Conservation (phyloP, 345 rosid species). For the Eutrema japonicum region DNA sequence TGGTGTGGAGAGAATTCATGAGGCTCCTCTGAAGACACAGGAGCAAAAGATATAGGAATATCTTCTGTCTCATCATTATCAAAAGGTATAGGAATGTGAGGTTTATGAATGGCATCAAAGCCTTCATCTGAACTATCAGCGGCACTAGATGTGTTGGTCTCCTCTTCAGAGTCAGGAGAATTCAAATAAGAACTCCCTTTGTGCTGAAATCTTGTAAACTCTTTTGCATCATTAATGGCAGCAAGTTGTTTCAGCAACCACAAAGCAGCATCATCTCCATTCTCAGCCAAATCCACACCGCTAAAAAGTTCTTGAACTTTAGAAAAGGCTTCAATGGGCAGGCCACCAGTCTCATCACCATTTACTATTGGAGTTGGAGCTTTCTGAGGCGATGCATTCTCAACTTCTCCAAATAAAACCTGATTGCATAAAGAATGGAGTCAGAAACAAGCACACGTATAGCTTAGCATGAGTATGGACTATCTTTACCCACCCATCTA, state of each 20-base stretch:
- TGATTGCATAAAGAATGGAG: conserved; percentile 44
- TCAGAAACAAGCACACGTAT: conserved; percentile 29
- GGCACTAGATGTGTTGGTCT: conserved; percentile 81
- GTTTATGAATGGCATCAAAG: conserved; percentile 57
- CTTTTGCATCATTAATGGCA: conserved; percentile 79
- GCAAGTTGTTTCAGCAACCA: conserved; percentile 97
- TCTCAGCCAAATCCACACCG: conserved; percentile 86
- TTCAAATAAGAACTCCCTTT: conserved; percentile 62
- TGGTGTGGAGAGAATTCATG: conserved; percentile 46
- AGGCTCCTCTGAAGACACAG: conserved; percentile 48
- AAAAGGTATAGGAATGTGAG: conserved; percentile 47
- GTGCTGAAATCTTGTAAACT: conserved; percentile 69
- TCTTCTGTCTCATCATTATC: conserved; percentile 52
- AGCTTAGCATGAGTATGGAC: conserved; percentile 12
- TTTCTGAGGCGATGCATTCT: conserved; percentile 65
- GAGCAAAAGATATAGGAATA: conserved; percentile 40
- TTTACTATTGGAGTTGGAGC: conserved; percentile 69
- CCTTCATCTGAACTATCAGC: conserved; percentile 99
- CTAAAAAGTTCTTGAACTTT: conserved; percentile 95
- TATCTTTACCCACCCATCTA: conserved; percentile 15
- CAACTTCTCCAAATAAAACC: conserved; percentile 96
- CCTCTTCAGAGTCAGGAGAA: conserved; percentile 95
- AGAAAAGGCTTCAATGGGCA: conserved; percentile 98
- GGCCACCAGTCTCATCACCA: conserved; percentile 96
- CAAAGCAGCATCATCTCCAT: conserved; percentile 84